A percentile compares a stretch with the other conserved stretches of the same genome.
These are phyloP conservation scores for Ambrosia hybrid DNA, from an alignment of 140 eudicot species.

Conservation along the genomic window DNA sequence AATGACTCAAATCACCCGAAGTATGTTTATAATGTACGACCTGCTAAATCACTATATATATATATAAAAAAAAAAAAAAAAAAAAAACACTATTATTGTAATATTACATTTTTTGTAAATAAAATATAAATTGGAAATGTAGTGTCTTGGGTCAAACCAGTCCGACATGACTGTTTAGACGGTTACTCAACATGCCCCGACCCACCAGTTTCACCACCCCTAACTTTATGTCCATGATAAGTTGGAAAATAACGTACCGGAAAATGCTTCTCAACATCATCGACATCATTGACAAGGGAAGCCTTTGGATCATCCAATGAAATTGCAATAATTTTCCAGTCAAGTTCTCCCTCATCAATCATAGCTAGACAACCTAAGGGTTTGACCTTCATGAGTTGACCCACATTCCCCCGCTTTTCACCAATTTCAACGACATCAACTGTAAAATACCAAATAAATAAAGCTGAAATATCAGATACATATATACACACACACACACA, in stretches of 20 bases:
- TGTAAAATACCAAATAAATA: conserved; percentile 28
- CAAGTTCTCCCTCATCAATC: too few relatives aligned
- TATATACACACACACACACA: too few relatives aligned
- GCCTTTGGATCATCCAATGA: conserved; percentile 98
- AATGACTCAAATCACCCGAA: not conserved
- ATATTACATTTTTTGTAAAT: not conserved
- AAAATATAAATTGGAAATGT: not conserved
- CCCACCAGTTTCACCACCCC: not conserved
- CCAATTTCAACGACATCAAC: conserved; percentile 99
- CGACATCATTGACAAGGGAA: conserved; percentile 89
- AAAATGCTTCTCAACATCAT: conserved; percentile 96
- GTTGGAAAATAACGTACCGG: conserved; percentile 54
- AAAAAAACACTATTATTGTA: not conserved
- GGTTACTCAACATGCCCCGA: too few relatives aligned
- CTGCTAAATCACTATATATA: too few relatives aligned
- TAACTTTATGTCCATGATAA: not conserved
- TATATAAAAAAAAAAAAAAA: too few relatives aligned
- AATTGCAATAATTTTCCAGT: conserved; percentile 95
- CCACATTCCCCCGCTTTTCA: conserved; percentile 61
- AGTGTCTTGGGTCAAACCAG: not conserved
- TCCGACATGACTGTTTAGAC: too few relatives aligned
- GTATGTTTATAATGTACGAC: too few relatives aligned
- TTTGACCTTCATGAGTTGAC: conserved; percentile 86
- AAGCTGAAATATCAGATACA: not conserved
- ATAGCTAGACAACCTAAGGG: conserved; percentile 91